These are phyloP conservation scores for Cenchrus purpureus DNA, from an alignment of 176 grass and related monocot species.

Conservation along the genomic window DNA sequence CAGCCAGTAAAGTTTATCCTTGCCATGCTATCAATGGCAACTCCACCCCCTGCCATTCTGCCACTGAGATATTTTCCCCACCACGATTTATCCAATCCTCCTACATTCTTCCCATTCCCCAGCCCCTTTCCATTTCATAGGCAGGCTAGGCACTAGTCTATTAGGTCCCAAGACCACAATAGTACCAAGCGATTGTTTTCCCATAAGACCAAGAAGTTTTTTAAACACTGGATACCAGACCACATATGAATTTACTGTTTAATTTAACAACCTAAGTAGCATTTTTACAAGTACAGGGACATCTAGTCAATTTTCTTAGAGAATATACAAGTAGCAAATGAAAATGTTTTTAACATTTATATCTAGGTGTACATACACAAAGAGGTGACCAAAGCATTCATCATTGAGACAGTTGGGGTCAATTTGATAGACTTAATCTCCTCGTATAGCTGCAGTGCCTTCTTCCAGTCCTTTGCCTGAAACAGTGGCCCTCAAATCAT, in stretches of 20 bases:
- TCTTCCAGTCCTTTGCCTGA: slow-evolving; percentile 92
- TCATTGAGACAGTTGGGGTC: slow-evolving; percentile 77
- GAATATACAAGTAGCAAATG: slow-evolving; percentile 26
- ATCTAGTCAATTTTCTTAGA: slow-evolving; percentile 36
- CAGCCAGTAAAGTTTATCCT: background rate
- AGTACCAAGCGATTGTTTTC: background rate
- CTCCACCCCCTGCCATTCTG: background rate
- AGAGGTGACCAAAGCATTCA: slow-evolving; percentile 94
- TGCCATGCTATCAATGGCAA: background rate
- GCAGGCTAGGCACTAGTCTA: background rate
- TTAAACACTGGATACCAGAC: background rate
- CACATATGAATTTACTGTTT: background rate
- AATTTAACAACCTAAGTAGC: slow-evolving; percentile 1
- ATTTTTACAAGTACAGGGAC: background rate
- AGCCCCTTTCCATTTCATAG: background rate
- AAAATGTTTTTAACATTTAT: slow-evolving; percentile 8
- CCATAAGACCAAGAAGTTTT: background rate
- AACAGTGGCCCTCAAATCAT: slow-evolving; percentile 31
- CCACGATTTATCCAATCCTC: background rate
- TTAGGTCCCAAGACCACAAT: background rate
- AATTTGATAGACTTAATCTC: slow-evolving; percentile 82
- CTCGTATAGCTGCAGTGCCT: slow-evolving; percentile 80
- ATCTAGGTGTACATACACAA: slow-evolving; percentile 63
- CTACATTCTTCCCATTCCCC: background rate
- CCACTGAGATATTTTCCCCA: background rate